phyloP scores from a whole-genome alignment of 352 stramenopile species.

The Phytophthora sp. region DNA sequence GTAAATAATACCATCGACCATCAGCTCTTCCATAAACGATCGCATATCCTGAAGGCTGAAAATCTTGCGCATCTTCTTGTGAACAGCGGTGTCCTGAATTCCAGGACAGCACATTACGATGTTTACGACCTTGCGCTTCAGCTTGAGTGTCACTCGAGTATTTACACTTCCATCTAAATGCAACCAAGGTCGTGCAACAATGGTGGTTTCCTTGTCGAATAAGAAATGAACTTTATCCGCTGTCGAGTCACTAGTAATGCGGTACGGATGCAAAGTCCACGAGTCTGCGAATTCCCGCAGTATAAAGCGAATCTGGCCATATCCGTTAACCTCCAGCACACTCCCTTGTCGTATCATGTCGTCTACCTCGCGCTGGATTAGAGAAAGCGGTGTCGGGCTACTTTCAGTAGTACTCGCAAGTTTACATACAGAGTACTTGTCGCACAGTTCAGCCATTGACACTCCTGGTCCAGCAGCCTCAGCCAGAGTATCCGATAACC shows the following conservation, averaged over 20 bases:
- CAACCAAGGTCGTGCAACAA: constrained; percentile 75
- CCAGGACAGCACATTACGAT: constrained; percentile 79
- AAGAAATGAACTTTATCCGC: constrained; percentile 72
- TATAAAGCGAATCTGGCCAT: constrained; percentile 60
- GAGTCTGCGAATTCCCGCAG: constrained; percentile 46
- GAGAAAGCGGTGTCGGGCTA: not conserved
- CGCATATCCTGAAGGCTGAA: constrained; percentile 77
- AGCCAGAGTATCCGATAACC: constrained; percentile 25
- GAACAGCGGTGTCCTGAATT: constrained; percentile 61
- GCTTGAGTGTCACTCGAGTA: constrained; percentile 46
- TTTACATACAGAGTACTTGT: constrained; percentile 17
- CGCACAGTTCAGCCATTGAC: constrained; percentile 29
- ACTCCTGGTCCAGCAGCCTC: constrained; percentile 25
- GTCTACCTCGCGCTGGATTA: constrained; percentile 47
- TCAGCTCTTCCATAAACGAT: constrained; percentile 68
- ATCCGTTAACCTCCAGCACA: constrained; percentile 73
- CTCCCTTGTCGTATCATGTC: constrained; percentile 38
- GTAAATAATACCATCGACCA: constrained; percentile 68
- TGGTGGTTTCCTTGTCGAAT: constrained; percentile 64
- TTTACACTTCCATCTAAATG: constrained; percentile 78
- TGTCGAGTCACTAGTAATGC: constrained; percentile 43
- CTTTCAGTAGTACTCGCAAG: constrained; percentile 8
- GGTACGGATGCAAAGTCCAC: constrained; percentile 72
- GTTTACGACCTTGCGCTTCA: constrained; percentile 85
- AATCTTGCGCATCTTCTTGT: constrained; percentile 76